Base-by-base conservation (phyloP, 805 yeast genomes). In the Kodamaea leandrae region DNA sequence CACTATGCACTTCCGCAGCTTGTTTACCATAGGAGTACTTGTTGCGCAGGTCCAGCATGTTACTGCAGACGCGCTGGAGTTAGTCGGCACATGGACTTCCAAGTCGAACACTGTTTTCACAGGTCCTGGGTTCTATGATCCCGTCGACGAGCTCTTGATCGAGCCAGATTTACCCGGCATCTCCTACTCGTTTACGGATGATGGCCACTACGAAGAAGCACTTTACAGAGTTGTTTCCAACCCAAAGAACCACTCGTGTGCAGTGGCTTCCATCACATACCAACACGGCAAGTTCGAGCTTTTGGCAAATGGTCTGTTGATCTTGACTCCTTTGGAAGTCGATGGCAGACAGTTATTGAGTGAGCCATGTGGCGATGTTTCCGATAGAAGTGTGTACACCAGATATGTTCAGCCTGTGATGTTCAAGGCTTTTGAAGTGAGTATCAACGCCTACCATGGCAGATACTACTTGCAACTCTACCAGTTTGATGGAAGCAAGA, bases 91-190 rank as follows among this genome's bases (percentile, higher is more conserved):
- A 0, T 93, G 99, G 99, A 64, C 90, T 1, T 83, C 97, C 13
- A 93, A 93, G 63, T 82, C 97, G 9, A 86, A 86, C 61, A 81
- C 95, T 9, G 99, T 93, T 6, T 83, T 91, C 68, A 93, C 99
- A 1, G 99, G 99, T 0, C 96, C 98, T 5, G 85, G 90, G 2
- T 93, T 93, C 58, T 93, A 79, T 60, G 98, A 93, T 61, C 99
- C 99, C 2, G 85, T 89, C 20, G 96, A 91, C 58, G 99, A 93
- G 63, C 76, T 91, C 13, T 69, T 93, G 43, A 86, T 89, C 46
- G 99, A 93, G 61, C 99, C 99, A 2, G 91, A 90, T 6, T 73
- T 93, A 30, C 96, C 99, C 1, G 99, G 99, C 27, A 78, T 91
- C 41, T 83, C 95, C 4, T 87, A 83, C 64, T 87, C 96, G 2